A percentile compares a stretch with the other conserved stretches of the same genome.
Evolutionary conservation across 192 early-diverging fungal genomes (phyloP).

Genomic region (Thamnidium elegans): DNA sequence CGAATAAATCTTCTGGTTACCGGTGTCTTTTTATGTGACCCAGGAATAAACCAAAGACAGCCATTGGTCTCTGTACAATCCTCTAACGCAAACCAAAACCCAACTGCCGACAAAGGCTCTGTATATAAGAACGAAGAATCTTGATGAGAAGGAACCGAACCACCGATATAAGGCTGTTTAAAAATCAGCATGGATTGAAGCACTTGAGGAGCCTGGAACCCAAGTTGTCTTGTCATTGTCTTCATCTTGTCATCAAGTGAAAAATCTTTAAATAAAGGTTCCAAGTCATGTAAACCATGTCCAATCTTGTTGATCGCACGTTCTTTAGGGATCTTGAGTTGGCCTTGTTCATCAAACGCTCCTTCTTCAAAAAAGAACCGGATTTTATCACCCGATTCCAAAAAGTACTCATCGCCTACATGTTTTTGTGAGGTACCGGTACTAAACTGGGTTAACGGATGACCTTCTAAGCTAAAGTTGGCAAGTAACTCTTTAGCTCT

Average conservation of each 20-base stretch:
- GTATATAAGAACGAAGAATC: slow-evolving; percentile 94
- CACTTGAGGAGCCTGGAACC: slow-evolving; percentile 67
- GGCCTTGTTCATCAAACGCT: slow-evolving; percentile 66
- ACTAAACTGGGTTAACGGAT: slow-evolving; percentile 77
- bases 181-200: slow-evolving; percentile 94
- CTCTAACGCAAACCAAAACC: slow-evolving; percentile 92
- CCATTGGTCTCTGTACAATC: slow-evolving; percentile 87
- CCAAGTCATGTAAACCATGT: slow-evolving; percentile 83
- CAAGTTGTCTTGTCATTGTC: slow-evolving; percentile 55
- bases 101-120: slow-evolving; percentile 74
- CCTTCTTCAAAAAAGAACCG: slow-evolving; percentile 88
- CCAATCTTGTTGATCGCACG: slow-evolving; percentile 88
- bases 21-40: slow-evolving; percentile 75
- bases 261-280: slow-evolving; percentile 71
- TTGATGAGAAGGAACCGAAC: slow-evolving; percentile 80
- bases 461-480: slow-evolving; percentile 59
- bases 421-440: slow-evolving; percentile 62
- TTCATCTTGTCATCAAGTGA: slow-evolving; percentile 54
- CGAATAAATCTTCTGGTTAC: slow-evolving; percentile 63
- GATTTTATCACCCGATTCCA: slow-evolving; percentile 78
- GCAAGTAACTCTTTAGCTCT: slow-evolving; percentile 58
- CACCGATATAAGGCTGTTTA: slow-evolving; percentile 65
- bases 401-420: slow-evolving; percentile 87
- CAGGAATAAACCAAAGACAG: slow-evolving; percentile 80
- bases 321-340: slow-evolving; percentile 58